Evolutionary conservation across 495 filamentous ascomycete species (phyloP), one percentile per base, ranked within the genome.

Genomic region (Daldinia grandis): DNA sequence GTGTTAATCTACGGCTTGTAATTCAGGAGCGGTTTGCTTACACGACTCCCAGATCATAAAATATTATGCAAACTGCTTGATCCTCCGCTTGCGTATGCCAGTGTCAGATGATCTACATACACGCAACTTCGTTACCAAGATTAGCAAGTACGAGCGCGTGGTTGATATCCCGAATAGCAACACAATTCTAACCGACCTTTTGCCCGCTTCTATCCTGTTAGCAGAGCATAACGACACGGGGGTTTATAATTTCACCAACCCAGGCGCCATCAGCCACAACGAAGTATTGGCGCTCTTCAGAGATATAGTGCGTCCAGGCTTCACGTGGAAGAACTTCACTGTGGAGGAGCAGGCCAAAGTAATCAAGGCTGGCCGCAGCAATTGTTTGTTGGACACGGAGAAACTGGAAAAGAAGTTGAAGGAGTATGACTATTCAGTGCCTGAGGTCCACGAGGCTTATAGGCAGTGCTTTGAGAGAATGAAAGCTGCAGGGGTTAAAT

Each of bases 211-310:
- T 14, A 80, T 89, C 65, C 75, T 88, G 56, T 75, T 90, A 58
- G 86, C 88, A 28, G 86, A 89, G 74, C 82, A 88, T 75, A 80
- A 79, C 24, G 88, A 89, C 51, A 82, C 81, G 37, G 88, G 88
- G n/a, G 79, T 90, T 72, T 88, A 88, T 78, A 90, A 90, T 79
- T 86, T 89, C 79, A 90, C 88, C 50, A 90, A 90, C 77, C 88
- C 88, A 10, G 88, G 88, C 24, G 86, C 87, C 58, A 90, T 90
- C 69, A 87, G 85, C 31, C 88, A 90, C 77, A 90, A 91, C 76
- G 88, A 90, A 78, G 87, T 90, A 28, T 79, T 90, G 37, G 64
- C 80, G 6, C 78, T 91, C 25, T 90, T 89, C 81, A 85, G 84
- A 62, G 83, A 89, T 57, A 85, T 88, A 69, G 83, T 90, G 37